Evolutionary conservation across 2,329 filamentous ascomycete species (phyloP).

Genomic region (Periconia macrospinosa): DNA sequence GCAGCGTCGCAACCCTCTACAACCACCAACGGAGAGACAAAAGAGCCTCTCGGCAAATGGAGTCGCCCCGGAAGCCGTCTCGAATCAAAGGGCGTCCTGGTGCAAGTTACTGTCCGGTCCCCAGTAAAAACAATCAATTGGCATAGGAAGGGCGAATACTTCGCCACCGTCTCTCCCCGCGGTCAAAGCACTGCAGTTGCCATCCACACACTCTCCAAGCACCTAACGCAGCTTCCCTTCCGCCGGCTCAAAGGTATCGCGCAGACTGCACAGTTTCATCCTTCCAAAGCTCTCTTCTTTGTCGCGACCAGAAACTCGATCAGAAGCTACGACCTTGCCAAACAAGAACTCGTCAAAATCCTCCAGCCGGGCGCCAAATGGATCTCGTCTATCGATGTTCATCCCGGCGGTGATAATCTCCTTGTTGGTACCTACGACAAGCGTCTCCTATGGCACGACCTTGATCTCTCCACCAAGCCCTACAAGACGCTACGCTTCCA

Average conservation of each 20-base stretch:
- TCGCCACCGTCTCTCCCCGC: conserved; percentile 84
- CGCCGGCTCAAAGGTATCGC: conserved; percentile 73
- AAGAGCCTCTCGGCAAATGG: conserved; percentile 81
- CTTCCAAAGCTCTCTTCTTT: conserved; percentile 88
- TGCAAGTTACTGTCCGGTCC: conserved; percentile 78
- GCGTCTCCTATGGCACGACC: conserved; percentile 92
- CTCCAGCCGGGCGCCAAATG: conserved; percentile 90
- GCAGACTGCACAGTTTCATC: conserved; percentile 93
- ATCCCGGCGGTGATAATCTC: conserved; percentile 89
- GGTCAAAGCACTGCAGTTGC: conserved; percentile 80
- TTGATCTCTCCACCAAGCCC: conserved; percentile 85
- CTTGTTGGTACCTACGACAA: conserved; percentile 95
- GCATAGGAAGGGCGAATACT: conserved; percentile 93
- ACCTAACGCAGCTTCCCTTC: conserved; percentile 94
- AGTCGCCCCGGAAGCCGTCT: conserved; percentile 73
- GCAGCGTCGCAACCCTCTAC: conserved; percentile 66
- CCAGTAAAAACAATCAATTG: conserved; percentile 86
- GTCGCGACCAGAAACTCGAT: conserved; percentile 93
- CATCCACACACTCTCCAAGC: conserved; percentile 93
- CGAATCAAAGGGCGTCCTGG: conserved; percentile 75
- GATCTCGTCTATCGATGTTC: conserved; percentile 93
- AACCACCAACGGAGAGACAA: conserved; percentile 60
- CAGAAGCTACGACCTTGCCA: conserved; percentile 89
- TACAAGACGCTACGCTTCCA: conserved; percentile 98
- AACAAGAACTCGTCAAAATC: conserved; percentile 89